Conservation (phyloP, 2,329 filamentous ascomycete species). For the Neospermospora avenae region DNA sequence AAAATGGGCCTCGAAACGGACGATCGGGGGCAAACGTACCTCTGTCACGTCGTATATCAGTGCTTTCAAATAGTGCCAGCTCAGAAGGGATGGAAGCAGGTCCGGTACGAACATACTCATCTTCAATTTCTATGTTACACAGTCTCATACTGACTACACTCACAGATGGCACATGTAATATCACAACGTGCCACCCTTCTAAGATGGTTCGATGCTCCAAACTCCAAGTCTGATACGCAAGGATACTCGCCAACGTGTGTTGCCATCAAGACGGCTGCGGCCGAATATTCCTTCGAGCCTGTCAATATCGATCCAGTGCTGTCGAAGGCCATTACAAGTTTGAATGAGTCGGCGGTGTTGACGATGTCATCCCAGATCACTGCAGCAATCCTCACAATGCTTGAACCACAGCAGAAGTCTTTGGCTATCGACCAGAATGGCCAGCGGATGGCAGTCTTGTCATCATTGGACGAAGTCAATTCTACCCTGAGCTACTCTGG, state of each 20-base stretch:
- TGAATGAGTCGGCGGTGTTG: constrained; percentile 37
- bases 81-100: neutral
- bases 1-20: neutral
- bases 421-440: constrained; percentile 6
- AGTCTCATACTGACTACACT: neutral
- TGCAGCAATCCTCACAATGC: constrained; percentile 30
- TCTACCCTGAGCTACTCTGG: constrained; percentile 5
- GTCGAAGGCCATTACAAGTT: neutral
- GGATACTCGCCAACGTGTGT: constrained; percentile 14
- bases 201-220: constrained; percentile 17
- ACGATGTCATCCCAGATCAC: constrained; percentile 49
- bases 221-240: constrained; percentile 6
- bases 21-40: neutral
- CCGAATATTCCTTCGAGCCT: constrained; percentile 14
- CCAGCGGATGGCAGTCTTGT: constrained; percentile 37
- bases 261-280: constrained; percentile 11
- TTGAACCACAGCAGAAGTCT: constrained; percentile 19
- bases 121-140: neutral
- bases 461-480: constrained; percentile 51
- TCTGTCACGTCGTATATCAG: neutral
- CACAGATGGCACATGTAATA: neutral
- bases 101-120: neutral
- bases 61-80: neutral
- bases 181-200: neutral
- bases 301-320: constrained; percentile 11